These are phyloP conservation scores for Theileria orientalis DNA, from an alignment of 169 alveolate genomes.

Conservation along the genomic window DNA sequence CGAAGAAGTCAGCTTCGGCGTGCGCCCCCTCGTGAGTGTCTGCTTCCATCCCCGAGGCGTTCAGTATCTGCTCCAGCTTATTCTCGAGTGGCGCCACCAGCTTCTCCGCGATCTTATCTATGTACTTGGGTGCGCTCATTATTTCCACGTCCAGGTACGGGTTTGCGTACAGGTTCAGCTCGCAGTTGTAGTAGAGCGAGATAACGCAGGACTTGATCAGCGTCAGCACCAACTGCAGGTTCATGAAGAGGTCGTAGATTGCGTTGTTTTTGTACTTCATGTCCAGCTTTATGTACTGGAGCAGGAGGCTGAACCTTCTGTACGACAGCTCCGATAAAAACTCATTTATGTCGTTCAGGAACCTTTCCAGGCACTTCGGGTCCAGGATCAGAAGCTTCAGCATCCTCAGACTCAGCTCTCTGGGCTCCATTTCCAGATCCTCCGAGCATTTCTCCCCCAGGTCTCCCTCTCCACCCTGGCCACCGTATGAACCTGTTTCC, in stretches of 20 bases:
- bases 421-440: too few relatives aligned
- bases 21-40: too few relatives aligned
- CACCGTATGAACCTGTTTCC: background rate
- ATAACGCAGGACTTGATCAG: constrained; percentile 1
- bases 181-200: constrained; percentile 8
- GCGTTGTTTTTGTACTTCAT: background rate
- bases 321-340: background rate
- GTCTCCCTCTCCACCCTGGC: constrained; percentile 2
- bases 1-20: too few relatives aligned
- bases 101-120: background rate
- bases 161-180: background rate
- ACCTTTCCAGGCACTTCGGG: background rate
- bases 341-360: background rate
- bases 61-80: background rate
- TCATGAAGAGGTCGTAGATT: constrained; percentile 21
- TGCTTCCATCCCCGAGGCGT: too few relatives aligned
- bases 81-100: background rate
- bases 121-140: background rate
- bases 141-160: background rate
- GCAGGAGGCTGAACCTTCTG: background rate
- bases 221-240: constrained; percentile 12
- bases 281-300: background rate
- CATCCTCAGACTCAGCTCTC: background rate
- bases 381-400: background rate
- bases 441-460: background rate